A percentile compares a stretch with the other conserved stretches of the same genome.
These are phyloP conservation scores for Candida palmyrensis DNA, from an alignment of 805 yeast genomes.

Conservation along the genomic window DNA sequence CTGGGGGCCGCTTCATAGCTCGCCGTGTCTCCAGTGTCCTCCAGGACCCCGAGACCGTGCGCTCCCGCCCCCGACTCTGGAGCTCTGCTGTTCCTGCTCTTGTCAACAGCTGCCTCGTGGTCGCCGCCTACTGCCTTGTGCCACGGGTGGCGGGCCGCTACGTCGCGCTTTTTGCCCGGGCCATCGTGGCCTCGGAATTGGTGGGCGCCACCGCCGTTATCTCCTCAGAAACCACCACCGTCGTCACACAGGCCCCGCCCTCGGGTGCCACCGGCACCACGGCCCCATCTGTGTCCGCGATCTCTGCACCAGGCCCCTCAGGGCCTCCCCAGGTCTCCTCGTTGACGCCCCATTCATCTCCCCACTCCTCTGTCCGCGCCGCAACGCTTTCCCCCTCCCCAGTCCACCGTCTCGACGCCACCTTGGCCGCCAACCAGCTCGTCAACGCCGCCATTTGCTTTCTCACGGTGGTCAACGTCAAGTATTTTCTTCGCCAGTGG, in stretches of 20 bases:
- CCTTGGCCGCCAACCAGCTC: slow-evolving; percentile 10
- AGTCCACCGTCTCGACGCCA: slow-evolving; percentile 6
- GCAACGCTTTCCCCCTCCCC: neutral
- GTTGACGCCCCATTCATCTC: neutral
- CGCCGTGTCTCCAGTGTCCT: slow-evolving; percentile 13
- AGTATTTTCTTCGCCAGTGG: slow-evolving; percentile 12
- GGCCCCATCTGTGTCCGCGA: neutral
- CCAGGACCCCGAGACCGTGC: slow-evolving; percentile 3
- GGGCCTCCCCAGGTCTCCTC: slow-evolving; percentile 9
- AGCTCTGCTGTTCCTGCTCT: slow-evolving; percentile 7
- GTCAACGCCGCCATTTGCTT: slow-evolving; percentile 18
- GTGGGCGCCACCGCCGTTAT: slow-evolving; percentile 23
- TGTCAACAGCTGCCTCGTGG: slow-evolving; percentile 1
- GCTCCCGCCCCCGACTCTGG: slow-evolving; percentile 7
- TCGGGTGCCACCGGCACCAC: slow-evolving; percentile 6
- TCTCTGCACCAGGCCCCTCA: slow-evolving; percentile 6
- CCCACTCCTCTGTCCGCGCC: neutral
- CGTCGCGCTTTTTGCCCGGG: slow-evolving; percentile 22
- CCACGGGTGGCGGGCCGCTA: slow-evolving; percentile 9
- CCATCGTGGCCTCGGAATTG: slow-evolving; percentile 25
- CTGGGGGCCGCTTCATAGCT: slow-evolving; percentile 22
- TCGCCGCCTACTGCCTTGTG: neutral
- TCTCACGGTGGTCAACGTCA: slow-evolving; percentile 14
- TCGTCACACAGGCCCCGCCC: slow-evolving; percentile 14
- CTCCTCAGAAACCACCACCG: slow-evolving; percentile 3